These are phyloP conservation scores for Globisporangium paroecandrum DNA, from an alignment of 352 stramenopile species.

Conservation along the genomic window DNA sequence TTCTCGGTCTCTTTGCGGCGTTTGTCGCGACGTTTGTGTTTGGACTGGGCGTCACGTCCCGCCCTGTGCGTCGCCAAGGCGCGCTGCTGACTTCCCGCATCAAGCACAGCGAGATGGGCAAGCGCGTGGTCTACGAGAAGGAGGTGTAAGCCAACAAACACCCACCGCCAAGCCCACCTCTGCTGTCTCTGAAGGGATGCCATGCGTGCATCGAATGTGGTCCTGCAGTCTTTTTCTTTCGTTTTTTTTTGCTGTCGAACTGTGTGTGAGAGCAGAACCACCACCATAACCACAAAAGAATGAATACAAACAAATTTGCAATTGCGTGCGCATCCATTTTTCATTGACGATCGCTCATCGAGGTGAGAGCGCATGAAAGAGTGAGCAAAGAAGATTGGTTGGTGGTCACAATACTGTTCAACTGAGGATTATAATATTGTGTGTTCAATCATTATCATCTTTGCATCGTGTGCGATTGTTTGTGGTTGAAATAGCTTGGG, in stretches of 20 bases:
- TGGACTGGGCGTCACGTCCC: constrained; percentile 71
- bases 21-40: constrained; percentile 72
- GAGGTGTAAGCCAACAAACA: constrained; percentile 26
- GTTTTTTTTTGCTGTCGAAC: neutral
- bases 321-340: neutral
- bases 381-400: neutral
- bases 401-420: neutral
- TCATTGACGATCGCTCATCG: neutral
- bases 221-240: neutral
- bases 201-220: neutral
- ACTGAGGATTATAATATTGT: neutral
- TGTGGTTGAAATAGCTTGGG: constrained; percentile 16
- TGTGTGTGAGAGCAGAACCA: neutral
- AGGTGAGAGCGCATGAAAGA: neutral
- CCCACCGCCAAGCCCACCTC: neutral
- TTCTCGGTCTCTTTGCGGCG: constrained; percentile 59
- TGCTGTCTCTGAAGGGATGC: neutral
- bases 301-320: neutral
- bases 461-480: constrained; percentile 3
- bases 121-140: constrained; percentile 86
- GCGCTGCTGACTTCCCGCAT: constrained; percentile 67
- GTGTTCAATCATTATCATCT: neutral
- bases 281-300: neutral
- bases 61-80: constrained; percentile 72
- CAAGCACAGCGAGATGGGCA: constrained; percentile 78